Evolutionary conservation across 768 basidiomycete genomes (phyloP).

Genomic region (Tephrocybe sp.): DNA sequence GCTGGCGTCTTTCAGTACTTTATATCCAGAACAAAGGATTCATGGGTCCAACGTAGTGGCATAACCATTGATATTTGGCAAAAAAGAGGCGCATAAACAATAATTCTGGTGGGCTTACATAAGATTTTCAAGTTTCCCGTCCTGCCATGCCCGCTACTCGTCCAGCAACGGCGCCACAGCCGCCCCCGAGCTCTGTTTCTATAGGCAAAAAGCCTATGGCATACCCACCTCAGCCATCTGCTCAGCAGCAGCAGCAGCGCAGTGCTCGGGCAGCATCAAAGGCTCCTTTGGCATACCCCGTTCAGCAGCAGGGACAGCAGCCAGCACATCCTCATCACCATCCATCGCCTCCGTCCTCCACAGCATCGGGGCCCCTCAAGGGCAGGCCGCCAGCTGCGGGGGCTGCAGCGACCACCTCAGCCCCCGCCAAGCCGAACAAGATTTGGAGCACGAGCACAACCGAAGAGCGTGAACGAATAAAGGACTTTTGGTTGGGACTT

Average conservation of each 20-base stretch:
- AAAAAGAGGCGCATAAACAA: conserved; percentile 13
- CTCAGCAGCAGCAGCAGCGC: conserved; percentile 39
- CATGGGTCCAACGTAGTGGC: background rate
- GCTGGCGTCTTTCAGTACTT: too few relatives aligned
- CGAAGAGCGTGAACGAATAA: conserved; percentile 96
- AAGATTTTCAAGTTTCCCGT: conserved; percentile 27
- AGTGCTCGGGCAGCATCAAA: conserved; percentile 50
- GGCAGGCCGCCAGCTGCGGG: conserved; percentile 35
- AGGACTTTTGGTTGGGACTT: conserved; percentile 96
- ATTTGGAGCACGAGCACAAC: conserved; percentile 93
- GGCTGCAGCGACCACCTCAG: conserved; percentile 27
- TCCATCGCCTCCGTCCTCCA: conserved; percentile 49
- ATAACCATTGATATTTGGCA: conserved; percentile 17
- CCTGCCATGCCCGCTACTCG: conserved; percentile 26
- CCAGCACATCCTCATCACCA: conserved; percentile 37
- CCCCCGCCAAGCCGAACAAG: conserved; percentile 63
- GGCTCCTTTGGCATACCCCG: conserved; percentile 40
- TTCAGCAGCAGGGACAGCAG: conserved; percentile 34
- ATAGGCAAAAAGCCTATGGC: conserved; percentile 94
- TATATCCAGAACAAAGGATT: background rate
- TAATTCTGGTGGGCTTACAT: conserved; percentile 20
- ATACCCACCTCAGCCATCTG: conserved; percentile 45
- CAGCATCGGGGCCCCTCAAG: conserved; percentile 30
- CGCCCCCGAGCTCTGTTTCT: conserved; percentile 73
- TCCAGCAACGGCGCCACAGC: conserved; percentile 29